phyloP scores from a whole-genome alignment of 2,329 filamentous ascomycete species.

The Chaetomium globosum region DNA sequence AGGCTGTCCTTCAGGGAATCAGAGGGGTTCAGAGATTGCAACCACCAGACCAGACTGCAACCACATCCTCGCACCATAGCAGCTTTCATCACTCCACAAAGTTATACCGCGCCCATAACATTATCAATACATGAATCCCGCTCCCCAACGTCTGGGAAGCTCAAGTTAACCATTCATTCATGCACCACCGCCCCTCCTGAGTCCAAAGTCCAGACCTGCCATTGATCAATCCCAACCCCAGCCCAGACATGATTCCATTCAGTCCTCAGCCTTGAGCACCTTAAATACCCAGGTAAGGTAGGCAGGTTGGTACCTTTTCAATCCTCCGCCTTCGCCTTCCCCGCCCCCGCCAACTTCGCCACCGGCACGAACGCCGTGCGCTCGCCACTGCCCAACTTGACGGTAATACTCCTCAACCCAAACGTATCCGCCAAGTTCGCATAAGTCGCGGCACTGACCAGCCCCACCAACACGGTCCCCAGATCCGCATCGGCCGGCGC shows the following conservation, averaged over 20 bases:
- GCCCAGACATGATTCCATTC: too few relatives aligned
- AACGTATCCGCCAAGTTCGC: background rate
- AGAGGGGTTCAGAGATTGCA: background rate
- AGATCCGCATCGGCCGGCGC: background rate
- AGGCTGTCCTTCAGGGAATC: too few relatives aligned
- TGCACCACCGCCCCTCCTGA: too few relatives aligned
- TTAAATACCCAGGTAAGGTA: too few relatives aligned
- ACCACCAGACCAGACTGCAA: background rate
- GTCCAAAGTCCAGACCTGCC: too few relatives aligned
- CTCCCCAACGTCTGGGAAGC: background rate
- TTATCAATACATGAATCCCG: background rate
- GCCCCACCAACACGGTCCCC: background rate
- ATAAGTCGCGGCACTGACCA: background rate
- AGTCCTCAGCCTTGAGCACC: background rate
- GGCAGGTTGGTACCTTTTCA: background rate
- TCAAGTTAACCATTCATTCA: background rate
- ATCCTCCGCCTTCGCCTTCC: background rate
- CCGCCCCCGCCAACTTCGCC: background rate
- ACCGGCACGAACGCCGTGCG: slow-evolving; percentile 2
- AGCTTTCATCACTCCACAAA: background rate
- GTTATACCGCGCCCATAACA: background rate
- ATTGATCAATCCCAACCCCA: too few relatives aligned
- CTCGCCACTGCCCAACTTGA: background rate
- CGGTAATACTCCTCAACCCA: background rate
- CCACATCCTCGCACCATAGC: background rate